Base-by-base conservation (phyloP, 1,284 basidiomycete species). In the Singerocomus rubriflavus region DNA sequence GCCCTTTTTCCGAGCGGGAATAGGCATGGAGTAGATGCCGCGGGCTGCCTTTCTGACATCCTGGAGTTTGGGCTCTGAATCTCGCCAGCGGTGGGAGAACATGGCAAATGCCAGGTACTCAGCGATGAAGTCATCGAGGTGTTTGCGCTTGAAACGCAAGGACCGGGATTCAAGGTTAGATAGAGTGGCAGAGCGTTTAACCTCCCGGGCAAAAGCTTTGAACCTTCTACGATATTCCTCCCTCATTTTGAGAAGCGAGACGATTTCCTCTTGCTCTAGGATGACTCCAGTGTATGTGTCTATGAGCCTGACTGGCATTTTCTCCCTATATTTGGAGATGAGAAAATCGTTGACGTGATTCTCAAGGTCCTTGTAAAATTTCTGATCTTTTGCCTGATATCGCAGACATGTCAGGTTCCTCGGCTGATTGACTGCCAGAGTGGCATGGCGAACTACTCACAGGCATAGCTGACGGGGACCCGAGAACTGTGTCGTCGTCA, bases 241-340 rank as follows among this genome's bases (percentile, higher is more conserved):
- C 16, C 58, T 46, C 12, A 11, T 11, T 33, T 51, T 49, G 34
- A 59, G 60, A 31, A 59, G 50, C 5, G 51, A 41, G 29, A 52
- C 44, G 27, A 59, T 51, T 11, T 62, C 51, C 3, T 32, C 58
- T 32, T 12, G 46, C 14, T 57, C 57, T 16, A 63, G 29, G 41
- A 65, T 50, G 48, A 59, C 49, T 5, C 59, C 63, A 2, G 58
- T 62, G n/a, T 61, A 61, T 1, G 60, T 64, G 42, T 62, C 63
- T 26, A 37, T 41, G 33, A 62, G 57, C 48, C 63, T 57, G 42
- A 62, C 41, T 1, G 60, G 60, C 57, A 65, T 62, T 13, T 62
- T 60, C 1, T 40, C 52, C 7, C 40, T 45, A 6, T 58, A 62
- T 14, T 57, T 50, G 38, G 46, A 44, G 36, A 62, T 57, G 32